Base-by-base conservation (phyloP, 2,329 filamentous ascomycete species). In the Epicoccum sorghinum region DNA sequence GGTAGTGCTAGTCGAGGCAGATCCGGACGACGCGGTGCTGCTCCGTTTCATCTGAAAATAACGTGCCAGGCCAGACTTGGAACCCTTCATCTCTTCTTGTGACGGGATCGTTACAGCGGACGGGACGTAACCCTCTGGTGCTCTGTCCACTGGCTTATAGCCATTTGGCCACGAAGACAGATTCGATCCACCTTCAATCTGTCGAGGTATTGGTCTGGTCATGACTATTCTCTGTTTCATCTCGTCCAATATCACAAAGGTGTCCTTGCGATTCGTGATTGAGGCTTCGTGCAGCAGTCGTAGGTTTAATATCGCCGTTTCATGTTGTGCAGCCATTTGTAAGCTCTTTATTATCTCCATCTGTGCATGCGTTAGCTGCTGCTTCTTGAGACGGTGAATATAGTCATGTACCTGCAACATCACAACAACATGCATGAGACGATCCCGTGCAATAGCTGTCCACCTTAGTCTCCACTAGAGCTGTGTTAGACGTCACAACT, bases 301-400 rank as follows among this genome's bases (percentile, higher is more conserved):
- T 8, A 75, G 55, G 48, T 77, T 73, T n/a, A 76, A 57, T 8
- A 68, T 59, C 0, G 68, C 69, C 14, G 33, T 53, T 37, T 70
- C 68, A 35, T 70, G 68, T 37, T 73, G 65, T 33, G 68, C 62
- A n/a, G 70, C 73, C 48, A 76, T 65, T 51, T 77, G 71, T 18
- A 78, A 59, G 44, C 68, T 69, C 44, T 70, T 67, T 40, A 78
- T 73, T 14, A 77, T 70, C 52, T 78, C 73, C 23, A 71, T 70
- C 54, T 78, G 74, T 12, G 8, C 24, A n/a, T 33, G 9, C 4
- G 23, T 46, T 22, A 45, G 42, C 8, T n/a, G n/a, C 12, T 14
- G 6, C 4, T n/a, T 36, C 18, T 27, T 14, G 13, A 27, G 32
- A 10, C 22, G 13, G 13, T 14, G 9, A 14, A 37, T 8, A 10